Conservation (phyloP, 2,329 filamentous ascomycete genomes). For the Colletotrichum zoysiae region DNA sequence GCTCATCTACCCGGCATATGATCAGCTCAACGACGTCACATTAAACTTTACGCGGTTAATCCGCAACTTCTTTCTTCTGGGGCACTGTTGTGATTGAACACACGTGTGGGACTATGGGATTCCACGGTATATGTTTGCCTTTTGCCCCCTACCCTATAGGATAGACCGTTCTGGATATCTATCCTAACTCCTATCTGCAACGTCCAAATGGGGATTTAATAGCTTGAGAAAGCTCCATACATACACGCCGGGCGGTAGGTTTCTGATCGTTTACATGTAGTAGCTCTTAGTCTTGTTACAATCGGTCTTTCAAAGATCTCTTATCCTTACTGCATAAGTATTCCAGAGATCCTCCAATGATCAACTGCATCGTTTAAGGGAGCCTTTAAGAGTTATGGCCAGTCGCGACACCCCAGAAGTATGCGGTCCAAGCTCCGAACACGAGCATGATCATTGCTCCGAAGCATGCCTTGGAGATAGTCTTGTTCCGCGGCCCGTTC, state of each 20-base stretch:
- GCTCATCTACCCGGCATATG: not conserved
- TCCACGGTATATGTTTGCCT: too few species aligned
- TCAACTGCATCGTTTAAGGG: too few species aligned
- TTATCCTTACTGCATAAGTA: too few species aligned
- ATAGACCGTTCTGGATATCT: too few species aligned
- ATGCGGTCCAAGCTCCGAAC: constrained; percentile 66
- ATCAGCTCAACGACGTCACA: not conserved
- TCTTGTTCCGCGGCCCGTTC: constrained; percentile 53
- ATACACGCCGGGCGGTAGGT: not conserved
- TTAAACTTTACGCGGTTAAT: not conserved
- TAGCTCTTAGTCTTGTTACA: too few species aligned
- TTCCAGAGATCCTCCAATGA: not conserved
- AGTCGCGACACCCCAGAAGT: constrained; percentile 71
- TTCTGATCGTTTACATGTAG: not conserved
- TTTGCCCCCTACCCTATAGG: too few species aligned
- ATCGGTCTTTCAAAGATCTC: not conserved
- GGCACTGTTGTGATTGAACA: not conserved
- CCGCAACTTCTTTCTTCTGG: not conserved
- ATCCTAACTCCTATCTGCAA: too few species aligned
- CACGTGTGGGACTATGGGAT: too few species aligned
- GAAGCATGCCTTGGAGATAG: constrained; percentile 59
- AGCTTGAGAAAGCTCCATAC: not conserved
- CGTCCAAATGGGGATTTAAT: too few species aligned
- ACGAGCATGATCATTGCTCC: constrained; percentile 58
- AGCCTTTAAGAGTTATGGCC: constrained; percentile 55